These are phyloP conservation scores for Boletus vermiculosoides DNA, from an alignment of 768 basidiomycete species.

Conservation along the genomic window DNA sequence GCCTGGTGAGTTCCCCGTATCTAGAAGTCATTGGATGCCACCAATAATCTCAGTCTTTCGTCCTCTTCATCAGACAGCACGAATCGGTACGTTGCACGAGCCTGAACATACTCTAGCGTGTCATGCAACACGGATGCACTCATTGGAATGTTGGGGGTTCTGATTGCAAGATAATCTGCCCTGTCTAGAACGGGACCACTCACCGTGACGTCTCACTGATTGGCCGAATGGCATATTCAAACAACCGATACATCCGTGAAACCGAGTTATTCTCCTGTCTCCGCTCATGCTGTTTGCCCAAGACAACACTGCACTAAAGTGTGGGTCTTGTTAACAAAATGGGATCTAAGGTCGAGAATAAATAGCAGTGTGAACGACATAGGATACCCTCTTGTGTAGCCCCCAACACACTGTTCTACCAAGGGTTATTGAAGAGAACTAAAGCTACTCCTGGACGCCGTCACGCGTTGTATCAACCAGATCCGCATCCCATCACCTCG, in stretches of 20 bases:
- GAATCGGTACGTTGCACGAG: conserved; percentile 39
- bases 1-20: not conserved
- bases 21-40: conserved; percentile 35
- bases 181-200: conserved; percentile 28
- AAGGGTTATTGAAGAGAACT: conserved; percentile 84
- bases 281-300: conserved; percentile 68
- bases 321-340: too few relatives aligned
- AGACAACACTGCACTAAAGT: conserved; percentile 52
- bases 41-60: conserved; percentile 73
- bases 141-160: conserved; percentile 15
- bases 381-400: conserved; percentile 82
- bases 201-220: conserved; percentile 64
- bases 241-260: conserved; percentile 61
- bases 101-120: too few relatives aligned
- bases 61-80: conserved; percentile 85
- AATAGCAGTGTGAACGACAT: not conserved
- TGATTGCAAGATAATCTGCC: conserved; percentile 12
- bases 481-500: conserved; percentile 23
- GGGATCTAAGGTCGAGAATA: too few relatives aligned
- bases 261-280: conserved; percentile 32
- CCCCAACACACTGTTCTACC: conserved; percentile 67
- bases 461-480: conserved; percentile 95
- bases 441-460: conserved; percentile 75
- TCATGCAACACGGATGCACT: too few relatives aligned
- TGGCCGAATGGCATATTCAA: conserved; percentile 71